Evolutionary conservation across 1,284 basidiomycete genomes (phyloP).

Genomic region (Mycena sp.): DNA sequence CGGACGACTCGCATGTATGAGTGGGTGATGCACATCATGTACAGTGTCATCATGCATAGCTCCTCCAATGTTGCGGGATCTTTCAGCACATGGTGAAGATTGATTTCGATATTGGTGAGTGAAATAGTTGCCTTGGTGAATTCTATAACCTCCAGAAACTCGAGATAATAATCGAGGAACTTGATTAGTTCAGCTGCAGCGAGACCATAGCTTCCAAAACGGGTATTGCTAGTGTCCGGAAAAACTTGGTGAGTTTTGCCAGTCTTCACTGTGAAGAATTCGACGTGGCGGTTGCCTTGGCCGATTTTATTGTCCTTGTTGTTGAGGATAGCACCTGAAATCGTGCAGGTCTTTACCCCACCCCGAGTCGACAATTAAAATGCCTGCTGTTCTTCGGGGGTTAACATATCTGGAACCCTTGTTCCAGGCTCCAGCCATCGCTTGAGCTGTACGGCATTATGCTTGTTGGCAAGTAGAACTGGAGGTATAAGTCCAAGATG

Average conservation of each 20-base stretch:
- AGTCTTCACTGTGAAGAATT: not conserved
- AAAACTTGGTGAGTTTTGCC: slow-evolving; percentile 20
- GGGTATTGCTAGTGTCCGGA: slow-evolving; percentile 27
- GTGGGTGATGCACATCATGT: slow-evolving; percentile 37
- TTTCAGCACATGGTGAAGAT: slow-evolving; percentile 42
- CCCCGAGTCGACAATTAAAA: too few relatives aligned
- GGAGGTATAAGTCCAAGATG: slow-evolving; percentile 13
- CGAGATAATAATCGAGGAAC: not conserved
- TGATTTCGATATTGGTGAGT: slow-evolving; percentile 44
- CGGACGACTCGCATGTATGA: slow-evolving; percentile 42
- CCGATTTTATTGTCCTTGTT: slow-evolving; percentile 31
- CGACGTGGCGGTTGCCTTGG: slow-evolving; percentile 25
- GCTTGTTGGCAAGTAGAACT: slow-evolving; percentile 22
- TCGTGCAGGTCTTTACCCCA: too few relatives aligned
- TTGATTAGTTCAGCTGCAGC: slow-evolving; percentile 12
- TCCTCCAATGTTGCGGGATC: slow-evolving; percentile 33
- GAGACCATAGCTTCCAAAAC: slow-evolving; percentile 12
- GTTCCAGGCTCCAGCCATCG: not conserved
- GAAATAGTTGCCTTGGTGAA: not conserved
- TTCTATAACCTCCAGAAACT: slow-evolving; percentile 12
- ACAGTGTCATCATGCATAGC: slow-evolving; percentile 33
- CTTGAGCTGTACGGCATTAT: not conserved
- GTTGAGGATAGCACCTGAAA: slow-evolving; percentile 26
- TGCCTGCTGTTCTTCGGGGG: too few relatives aligned
- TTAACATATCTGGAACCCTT: not conserved